Evolutionary conservation across 2,329 filamentous ascomycete genomes (phyloP).

Genomic region (Aphanocladium album): DNA sequence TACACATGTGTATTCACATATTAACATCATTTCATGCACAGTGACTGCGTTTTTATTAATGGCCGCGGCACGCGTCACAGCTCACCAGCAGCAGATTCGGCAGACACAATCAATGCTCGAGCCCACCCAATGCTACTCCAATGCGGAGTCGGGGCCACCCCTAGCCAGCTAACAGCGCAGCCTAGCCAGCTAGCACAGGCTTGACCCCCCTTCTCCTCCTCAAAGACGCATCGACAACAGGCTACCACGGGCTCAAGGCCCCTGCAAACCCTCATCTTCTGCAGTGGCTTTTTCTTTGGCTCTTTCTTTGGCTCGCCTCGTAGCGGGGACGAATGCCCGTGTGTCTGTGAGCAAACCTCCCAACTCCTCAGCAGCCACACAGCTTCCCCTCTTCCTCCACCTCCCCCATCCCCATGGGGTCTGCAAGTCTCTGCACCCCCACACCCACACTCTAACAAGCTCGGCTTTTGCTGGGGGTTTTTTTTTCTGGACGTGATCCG

Average conservation of each 20-base stretch:
- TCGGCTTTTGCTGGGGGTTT: constrained; percentile 8
- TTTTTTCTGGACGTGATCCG: neutral
- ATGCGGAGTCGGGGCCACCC: constrained; percentile 32
- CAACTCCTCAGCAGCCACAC: constrained; percentile 3
- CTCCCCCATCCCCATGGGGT: constrained; percentile 10
- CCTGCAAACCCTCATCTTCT: neutral
- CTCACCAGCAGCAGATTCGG: neutral
- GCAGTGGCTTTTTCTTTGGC: neutral
- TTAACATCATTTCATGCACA: neutral
- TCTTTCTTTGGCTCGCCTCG: neutral
- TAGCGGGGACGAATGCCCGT: neutral
- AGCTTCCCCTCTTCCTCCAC: constrained; percentile 12
- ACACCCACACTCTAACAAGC: constrained; percentile 13
- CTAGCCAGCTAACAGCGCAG: constrained; percentile 15
- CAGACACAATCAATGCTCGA: neutral
- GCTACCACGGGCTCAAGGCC: neutral
- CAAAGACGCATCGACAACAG: neutral
- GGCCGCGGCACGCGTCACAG: neutral
- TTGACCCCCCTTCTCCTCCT: neutral
- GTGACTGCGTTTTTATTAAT: neutral
- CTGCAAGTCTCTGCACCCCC: constrained; percentile 2
- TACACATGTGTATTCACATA: neutral
- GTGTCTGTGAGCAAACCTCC: neutral
- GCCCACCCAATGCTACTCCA: constrained; percentile 25
- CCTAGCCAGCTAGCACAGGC: neutral